phyloP scores from a whole-genome alignment of 495 filamentous ascomycete species.

The Lepraria neglecta region DNA sequence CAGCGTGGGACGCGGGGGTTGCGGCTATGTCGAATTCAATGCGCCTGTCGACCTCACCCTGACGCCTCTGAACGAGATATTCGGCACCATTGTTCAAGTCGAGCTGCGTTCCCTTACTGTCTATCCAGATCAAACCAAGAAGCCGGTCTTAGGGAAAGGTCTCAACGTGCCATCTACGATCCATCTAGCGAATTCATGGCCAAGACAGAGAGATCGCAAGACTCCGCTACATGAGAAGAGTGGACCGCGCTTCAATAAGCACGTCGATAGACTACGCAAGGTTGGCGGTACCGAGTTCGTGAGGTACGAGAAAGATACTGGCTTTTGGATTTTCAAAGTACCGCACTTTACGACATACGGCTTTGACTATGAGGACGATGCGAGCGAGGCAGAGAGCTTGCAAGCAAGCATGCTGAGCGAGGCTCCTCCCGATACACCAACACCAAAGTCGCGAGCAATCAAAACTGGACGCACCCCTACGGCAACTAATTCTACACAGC shows the following conservation, averaged over 20 bases:
- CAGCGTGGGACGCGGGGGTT: conserved; percentile 71
- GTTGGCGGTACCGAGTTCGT: conserved; percentile 75
- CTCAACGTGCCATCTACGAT: conserved; percentile 87
- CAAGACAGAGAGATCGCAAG: conserved; percentile 59
- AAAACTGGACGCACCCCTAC: conserved; percentile 28
- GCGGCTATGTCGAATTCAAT: conserved; percentile 75
- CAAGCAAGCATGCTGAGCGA: conserved; percentile 52
- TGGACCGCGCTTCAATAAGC: conserved; percentile 61
- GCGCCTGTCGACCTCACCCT: conserved; percentile 71
- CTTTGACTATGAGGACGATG: conserved; percentile 78
- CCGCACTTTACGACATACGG: conserved; percentile 94
- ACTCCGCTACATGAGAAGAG: conserved; percentile 47
- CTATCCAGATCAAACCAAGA: conserved; percentile 66
- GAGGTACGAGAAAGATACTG: conserved; percentile 66
- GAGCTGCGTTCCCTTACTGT: conserved; percentile 72
- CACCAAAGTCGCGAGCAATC: conserved; percentile 43
- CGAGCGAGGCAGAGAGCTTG: conserved; percentile 49
- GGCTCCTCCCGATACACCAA: conserved; percentile 54
- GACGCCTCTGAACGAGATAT: conserved; percentile 65
- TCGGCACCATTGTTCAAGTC: conserved; percentile 65
- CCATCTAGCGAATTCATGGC: conserved; percentile 82
- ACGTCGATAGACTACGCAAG: conserved; percentile 71
- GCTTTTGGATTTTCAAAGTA: conserved; percentile 85
- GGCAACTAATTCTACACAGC: conserved; percentile 30
- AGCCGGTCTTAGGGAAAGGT: conserved; percentile 75